Evolutionary conservation across 306 rosid species (phyloP).

Genomic region (Gastrolobium bilobum): DNA sequence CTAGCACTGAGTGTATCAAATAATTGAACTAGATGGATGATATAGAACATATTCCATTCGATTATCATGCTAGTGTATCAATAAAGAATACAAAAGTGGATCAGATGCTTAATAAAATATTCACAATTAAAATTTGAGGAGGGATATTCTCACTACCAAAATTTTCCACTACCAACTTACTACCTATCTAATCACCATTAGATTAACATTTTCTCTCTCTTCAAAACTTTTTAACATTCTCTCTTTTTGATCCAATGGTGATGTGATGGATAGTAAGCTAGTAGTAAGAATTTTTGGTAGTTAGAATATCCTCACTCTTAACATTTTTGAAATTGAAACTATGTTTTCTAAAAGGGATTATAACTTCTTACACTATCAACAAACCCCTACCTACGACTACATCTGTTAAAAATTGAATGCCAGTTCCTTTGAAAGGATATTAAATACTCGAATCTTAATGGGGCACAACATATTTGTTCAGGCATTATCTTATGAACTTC

Average conservation of each 20-base stretch:
- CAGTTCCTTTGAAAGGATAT: no score
- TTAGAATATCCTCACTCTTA: no score
- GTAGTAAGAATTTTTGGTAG: no score
- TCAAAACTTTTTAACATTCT: no score
- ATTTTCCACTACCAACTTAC: no score
- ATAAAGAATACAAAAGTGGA: background rate
- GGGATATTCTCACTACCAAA: no score
- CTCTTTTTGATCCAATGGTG: no score
- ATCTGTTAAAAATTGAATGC: no score
- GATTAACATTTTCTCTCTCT: no score
- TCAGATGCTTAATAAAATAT: background rate
- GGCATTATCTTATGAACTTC: constrained; percentile 48
- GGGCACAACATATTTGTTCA: constrained; percentile 25
- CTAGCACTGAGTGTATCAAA: constrained; percentile 9
- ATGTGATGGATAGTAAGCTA: no score
- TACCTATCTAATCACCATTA: no score
- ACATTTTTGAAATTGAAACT: background rate
- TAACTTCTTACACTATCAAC: background rate
- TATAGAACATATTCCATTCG: constrained; percentile 31
- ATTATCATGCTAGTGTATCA: constrained; percentile 29
- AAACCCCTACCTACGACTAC: background rate
- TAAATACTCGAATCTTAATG: no score
- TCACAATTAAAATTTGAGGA: constrained; percentile 22
- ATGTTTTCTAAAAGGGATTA: constrained; percentile 4
- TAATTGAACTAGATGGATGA: constrained; percentile 41